Conservation (phyloP, 768 basidiomycete genomes). For the Calocera viscosa region DNA sequence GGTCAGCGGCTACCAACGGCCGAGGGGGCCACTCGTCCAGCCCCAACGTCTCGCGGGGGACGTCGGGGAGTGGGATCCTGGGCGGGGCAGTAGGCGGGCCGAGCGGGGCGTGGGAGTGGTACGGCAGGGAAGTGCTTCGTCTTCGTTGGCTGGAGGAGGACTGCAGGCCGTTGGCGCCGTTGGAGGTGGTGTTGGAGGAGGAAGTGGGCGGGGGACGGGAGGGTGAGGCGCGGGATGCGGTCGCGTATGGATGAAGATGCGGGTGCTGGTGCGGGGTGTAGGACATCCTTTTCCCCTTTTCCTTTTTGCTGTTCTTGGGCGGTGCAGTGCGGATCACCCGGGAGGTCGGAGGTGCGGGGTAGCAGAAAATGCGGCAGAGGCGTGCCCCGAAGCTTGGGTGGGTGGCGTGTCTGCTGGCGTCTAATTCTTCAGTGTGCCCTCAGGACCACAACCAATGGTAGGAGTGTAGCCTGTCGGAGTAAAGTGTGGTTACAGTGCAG, state of each 20-base stretch:
- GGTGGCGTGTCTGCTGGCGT: no score
- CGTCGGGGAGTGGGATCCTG: neutral
- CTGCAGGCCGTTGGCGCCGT: neutral
- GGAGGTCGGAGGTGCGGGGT: no score
- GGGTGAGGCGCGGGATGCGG: neutral
- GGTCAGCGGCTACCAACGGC: neutral
- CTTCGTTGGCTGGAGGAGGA: neutral
- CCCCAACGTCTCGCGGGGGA: neutral
- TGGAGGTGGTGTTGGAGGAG: no score
- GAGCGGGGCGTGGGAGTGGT: neutral
- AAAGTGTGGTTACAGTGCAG: no score
- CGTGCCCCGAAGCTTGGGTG: no score
- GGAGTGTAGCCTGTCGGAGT: no score
- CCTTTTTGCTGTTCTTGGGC: neutral
- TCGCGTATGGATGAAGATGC: slow-evolving; percentile 1
- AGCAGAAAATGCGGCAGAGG: no score
- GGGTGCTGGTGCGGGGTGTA: slow-evolving; percentile 7
- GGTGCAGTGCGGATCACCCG: neutral
- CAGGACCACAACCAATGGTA: no score
- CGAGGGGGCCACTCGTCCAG: neutral
- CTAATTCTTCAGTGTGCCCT: no score
- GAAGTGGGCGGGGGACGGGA: neutral
- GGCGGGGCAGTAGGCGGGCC: neutral
- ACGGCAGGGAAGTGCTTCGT: neutral
- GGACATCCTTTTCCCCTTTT: neutral